A percentile compares a stretch with the other conserved stretches of the same genome.
Conservation (phyloP, 2,329 filamentous ascomycete species). For the Emergomyces africanus region DNA sequence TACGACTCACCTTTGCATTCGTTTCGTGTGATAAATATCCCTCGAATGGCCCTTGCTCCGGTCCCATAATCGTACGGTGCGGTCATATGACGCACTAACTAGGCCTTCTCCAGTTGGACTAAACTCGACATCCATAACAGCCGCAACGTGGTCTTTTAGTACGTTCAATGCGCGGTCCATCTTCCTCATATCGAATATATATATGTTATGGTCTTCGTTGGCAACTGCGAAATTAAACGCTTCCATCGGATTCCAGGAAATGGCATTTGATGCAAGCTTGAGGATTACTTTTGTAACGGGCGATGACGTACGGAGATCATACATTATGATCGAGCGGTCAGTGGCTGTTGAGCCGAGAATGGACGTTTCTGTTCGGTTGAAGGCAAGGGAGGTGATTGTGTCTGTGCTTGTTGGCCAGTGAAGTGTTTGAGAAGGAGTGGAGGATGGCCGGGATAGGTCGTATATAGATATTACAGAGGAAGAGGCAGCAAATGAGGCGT, state of each 20-base stretch:
- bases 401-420: slow-evolving; percentile 81
- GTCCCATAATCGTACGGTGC: slow-evolving; percentile 77
- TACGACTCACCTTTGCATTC: slow-evolving; percentile 61
- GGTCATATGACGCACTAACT: slow-evolving; percentile 78
- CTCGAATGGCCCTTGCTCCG: slow-evolving; percentile 69
- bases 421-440: slow-evolving; percentile 65
- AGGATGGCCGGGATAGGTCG: slow-evolving; percentile 67
- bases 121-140: slow-evolving; percentile 95
- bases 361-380: slow-evolving; percentile 91
- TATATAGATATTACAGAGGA: slow-evolving; percentile 76
- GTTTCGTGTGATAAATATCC: slow-evolving; percentile 94
- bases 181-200: slow-evolving; percentile 89
- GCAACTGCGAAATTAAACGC: slow-evolving; percentile 90
- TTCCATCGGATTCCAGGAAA: slow-evolving; percentile 94
- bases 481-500: slow-evolving; percentile 63
- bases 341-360: slow-evolving; percentile 74
- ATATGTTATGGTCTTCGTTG: slow-evolving; percentile 87
- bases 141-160: slow-evolving; percentile 76
- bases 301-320: slow-evolving; percentile 77
- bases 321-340: slow-evolving; percentile 78
- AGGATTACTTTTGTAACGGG: slow-evolving; percentile 72
- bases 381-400: slow-evolving; percentile 76
- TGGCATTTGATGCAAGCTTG: slow-evolving; percentile 67
- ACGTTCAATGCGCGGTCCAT: slow-evolving; percentile 80
- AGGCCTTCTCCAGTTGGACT: slow-evolving; percentile 89